These are phyloP conservation scores for Lomentospora prolificans DNA, from an alignment of 2,329 filamentous ascomycete species.

Conservation along the genomic window DNA sequence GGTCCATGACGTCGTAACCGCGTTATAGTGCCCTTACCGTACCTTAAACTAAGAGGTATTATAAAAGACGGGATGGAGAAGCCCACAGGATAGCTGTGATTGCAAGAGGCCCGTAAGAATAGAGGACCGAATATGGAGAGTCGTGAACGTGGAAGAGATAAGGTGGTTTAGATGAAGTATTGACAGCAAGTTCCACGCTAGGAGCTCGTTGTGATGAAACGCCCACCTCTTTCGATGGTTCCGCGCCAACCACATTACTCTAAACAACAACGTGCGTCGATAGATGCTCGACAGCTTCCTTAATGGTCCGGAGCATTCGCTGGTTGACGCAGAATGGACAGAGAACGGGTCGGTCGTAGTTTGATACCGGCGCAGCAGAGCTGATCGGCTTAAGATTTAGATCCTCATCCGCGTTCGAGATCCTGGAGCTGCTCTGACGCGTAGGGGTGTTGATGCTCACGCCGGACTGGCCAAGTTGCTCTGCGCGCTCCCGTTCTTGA, in stretches of 20 bases:
- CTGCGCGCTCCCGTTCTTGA: constrained; percentile 40
- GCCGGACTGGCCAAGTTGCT: constrained; percentile 22
- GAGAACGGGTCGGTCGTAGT: constrained; percentile 38
- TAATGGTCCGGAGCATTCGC: constrained; percentile 49
- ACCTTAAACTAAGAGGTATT: background rate
- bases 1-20: background rate
- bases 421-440: constrained; percentile 13
- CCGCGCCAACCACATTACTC: too few relatives aligned
- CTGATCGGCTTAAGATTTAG: constrained; percentile 47
- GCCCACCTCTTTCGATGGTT: too few relatives aligned
- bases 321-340: constrained; percentile 55
- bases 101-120: too few relatives aligned
- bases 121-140: too few relatives aligned
- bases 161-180: too few relatives aligned
- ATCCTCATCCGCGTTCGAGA: constrained; percentile 20
- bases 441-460: constrained; percentile 16
- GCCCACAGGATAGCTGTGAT: background rate
- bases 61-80: background rate
- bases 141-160: too few relatives aligned
- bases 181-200: too few relatives aligned
- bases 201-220: too few relatives aligned
- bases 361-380: constrained; percentile 34
- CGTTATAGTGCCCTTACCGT: background rate
- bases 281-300: constrained; percentile 53
- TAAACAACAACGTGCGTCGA: constrained; percentile 51